Base-by-base conservation (phyloP, 257 asterid genomes). In the Striga asiatica region DNA sequence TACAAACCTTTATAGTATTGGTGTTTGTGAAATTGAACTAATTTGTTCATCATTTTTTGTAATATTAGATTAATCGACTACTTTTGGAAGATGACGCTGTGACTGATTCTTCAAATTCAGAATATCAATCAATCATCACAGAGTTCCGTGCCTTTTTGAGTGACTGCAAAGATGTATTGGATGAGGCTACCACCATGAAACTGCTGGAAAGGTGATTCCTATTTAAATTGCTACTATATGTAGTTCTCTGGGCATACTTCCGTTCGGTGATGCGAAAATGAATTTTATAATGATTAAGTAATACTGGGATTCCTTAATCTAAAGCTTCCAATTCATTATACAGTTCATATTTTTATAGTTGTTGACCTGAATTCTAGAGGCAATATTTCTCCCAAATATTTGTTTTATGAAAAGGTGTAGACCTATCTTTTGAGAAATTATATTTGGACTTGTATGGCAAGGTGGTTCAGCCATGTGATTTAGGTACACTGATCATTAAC, bases 161-260 rank as follows among this genome's bases (percentile, higher is more conserved):
- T 56, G 98, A 91, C 71, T 65, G 76, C 83, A 91, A 91, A 81
- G 98, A 91, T 71, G 98, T 84, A 31, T 71, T 91, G 76, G 98
- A 87, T 68, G 97, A 91, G 75, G 97, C 94, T 63, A 91, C 97
- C 16, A 87, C 97, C 39, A 71, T 91, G 96, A 87, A 84, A 59
- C 87, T 87, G 69, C 81, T 91, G 22, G 94, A 84, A 78, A 84
- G 98, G 97, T 87, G 60, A 65, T 62, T n/a, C n/a, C 64, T 35
- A 34, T 56, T 71, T 55, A 50, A 35, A 35, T 39, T 64, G 37
- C 50, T 50, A 53, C 13, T 50, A 20, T 42, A 7, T 61, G 37
- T 32, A 39, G 22, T 22, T 45, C 50, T 39, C 38, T n/a, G 19
- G 56, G 1, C 39, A 13, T 34, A 16, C 34, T 42, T 62, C 54